phyloP scores from a whole-genome alignment of 163 green algal genomes.

The Coccomyxa subellipsoidea region DNA sequence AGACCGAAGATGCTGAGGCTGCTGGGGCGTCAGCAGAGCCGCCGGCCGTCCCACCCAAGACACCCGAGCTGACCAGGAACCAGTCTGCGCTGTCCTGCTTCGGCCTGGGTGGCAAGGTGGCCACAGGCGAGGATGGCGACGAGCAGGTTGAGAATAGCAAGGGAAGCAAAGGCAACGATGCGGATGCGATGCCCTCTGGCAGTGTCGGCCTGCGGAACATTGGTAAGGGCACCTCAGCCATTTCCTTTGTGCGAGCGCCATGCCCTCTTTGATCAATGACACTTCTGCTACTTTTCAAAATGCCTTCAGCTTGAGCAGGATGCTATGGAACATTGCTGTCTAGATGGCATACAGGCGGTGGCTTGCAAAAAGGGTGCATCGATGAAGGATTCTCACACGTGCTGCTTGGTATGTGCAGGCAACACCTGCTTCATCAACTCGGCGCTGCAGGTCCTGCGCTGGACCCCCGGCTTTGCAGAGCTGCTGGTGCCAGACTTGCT shows the following conservation, averaged over 20 bases:
- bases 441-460: slow-evolving; percentile 56
- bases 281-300: background rate
- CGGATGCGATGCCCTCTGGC: background rate
- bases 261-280: too few relatives aligned
- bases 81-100: slow-evolving; percentile 3
- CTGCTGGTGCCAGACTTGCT: slow-evolving; percentile 36
- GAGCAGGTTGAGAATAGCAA: background rate
- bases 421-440: slow-evolving; percentile 66
- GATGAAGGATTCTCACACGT: background rate
- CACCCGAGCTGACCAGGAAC: background rate
- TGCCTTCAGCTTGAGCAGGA: too few relatives aligned
- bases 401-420: slow-evolving; percentile 24
- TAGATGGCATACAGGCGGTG: background rate
- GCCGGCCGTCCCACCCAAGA: background rate
- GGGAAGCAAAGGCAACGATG: background rate
- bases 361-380: background rate
- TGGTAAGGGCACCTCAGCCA: background rate
- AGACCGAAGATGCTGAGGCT: background rate
- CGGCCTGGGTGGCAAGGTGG: background rate
- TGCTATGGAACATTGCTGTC: too few relatives aligned
- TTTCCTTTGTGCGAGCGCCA: too few relatives aligned
- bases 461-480: slow-evolving; percentile 41
- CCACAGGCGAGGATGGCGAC: background rate
- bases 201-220: slow-evolving; percentile 4
- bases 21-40: background rate